These are phyloP conservation scores for Aspergillus pseudoglaucus DNA, from an alignment of 2,329 filamentous ascomycete species.

Conservation along the genomic window DNA sequence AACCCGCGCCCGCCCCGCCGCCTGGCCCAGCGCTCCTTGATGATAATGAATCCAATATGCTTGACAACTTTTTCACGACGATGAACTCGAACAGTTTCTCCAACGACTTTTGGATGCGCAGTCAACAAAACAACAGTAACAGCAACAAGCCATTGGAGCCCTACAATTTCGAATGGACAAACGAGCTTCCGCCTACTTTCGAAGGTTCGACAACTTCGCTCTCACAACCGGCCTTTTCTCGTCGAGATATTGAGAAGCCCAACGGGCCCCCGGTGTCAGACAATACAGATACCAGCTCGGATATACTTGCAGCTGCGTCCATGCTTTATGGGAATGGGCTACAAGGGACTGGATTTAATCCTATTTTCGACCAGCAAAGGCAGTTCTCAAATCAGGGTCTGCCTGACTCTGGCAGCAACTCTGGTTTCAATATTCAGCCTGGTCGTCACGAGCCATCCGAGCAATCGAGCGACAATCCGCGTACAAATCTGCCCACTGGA, in stretches of 20 bases:
- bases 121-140: conserved; percentile 20
- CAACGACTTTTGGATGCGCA: conserved; percentile 33
- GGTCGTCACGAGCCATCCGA: conserved; percentile 7
- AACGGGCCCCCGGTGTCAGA: conserved; percentile 17
- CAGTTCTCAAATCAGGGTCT: neutral
- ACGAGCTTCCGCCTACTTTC: conserved; percentile 56
- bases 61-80: conserved; percentile 45
- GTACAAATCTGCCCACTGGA: conserved; percentile 21
- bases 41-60: conserved; percentile 49
- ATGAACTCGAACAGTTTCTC: conserved; percentile 34
- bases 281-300: conserved; percentile 28
- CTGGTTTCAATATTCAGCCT: conserved; percentile 11
- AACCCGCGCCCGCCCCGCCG: conserved; percentile 55
- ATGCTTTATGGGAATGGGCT: conserved; percentile 38
- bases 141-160: conserved; percentile 4
- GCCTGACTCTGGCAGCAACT: conserved; percentile 12
- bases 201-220: conserved; percentile 61
- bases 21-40: conserved; percentile 60
- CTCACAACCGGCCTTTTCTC: conserved; percentile 44
- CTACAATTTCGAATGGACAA: conserved; percentile 32
- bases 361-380: conserved; percentile 13
- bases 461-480: conserved; percentile 9
- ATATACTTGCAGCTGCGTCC: conserved; percentile 54
- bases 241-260: conserved; percentile 21
- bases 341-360: conserved; percentile 22